Conservation (phyloP, 495 filamentous ascomycete genomes). For the Penicillium bialowiezense region DNA sequence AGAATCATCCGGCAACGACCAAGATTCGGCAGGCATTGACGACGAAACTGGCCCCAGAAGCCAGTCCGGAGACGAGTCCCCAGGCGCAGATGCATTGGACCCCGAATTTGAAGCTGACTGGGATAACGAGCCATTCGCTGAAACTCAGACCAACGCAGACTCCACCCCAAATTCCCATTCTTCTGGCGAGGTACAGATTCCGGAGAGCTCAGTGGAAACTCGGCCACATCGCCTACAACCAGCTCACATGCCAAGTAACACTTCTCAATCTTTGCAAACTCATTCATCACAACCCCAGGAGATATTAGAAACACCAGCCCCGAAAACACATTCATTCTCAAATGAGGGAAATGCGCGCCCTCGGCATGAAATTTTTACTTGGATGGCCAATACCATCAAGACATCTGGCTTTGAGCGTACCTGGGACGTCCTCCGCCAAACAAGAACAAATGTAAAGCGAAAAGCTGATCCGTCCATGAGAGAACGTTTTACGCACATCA, state of each 20-base stretch:
- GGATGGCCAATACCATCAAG: not conserved
- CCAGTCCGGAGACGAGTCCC: too few species aligned
- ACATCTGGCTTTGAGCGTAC: constrained; percentile 1
- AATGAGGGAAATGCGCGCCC: too few species aligned
- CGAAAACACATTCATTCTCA: not conserved
- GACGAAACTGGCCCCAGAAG: too few species aligned
- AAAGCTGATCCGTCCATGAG: not conserved
- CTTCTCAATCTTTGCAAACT: not conserved
- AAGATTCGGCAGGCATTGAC: too few species aligned
- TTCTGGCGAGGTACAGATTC: not conserved
- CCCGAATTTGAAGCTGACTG: not conserved
- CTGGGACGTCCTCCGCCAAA: not conserved
- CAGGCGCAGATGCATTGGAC: too few species aligned
- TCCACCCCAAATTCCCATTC: not conserved
- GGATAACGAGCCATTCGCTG: not conserved
- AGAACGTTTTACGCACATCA: not conserved
- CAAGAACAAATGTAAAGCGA: not conserved
- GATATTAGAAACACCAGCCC: not conserved
- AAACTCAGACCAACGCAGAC: not conserved
- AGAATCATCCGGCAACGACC: too few species aligned
- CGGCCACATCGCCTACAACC: not conserved
- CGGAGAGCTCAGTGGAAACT: not conserved
- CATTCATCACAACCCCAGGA: not conserved
- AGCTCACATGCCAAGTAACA: not conserved
- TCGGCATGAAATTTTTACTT: not conserved